A percentile compares a stretch with the other conserved stretches of the same genome.
Conservation (phyloP, 129 eudicot species). For the Ambrosia artemisiifolia region DNA sequence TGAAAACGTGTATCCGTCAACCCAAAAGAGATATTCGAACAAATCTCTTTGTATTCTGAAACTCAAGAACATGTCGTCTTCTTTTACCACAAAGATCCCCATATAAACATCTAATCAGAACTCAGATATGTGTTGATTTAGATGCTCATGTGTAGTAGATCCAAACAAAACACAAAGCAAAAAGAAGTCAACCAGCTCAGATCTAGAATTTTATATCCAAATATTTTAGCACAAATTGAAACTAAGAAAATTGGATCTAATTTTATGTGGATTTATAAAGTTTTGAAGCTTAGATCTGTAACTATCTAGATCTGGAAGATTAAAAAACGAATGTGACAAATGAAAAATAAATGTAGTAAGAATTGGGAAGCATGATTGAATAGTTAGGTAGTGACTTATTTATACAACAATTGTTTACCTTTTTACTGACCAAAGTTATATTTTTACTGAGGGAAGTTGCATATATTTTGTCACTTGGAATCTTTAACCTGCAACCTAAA, state of each 20-base stretch:
- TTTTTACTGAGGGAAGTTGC: not conserved
- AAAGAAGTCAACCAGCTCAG: too few relatives aligned
- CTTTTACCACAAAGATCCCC: not conserved
- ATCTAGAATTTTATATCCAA: not conserved
- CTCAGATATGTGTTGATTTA: not conserved
- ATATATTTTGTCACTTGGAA: not conserved
- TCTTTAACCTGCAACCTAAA: not conserved
- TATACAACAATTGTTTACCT: not conserved
- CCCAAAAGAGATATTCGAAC: not conserved
- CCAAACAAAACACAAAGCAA: too few relatives aligned
- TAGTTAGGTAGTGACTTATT: not conserved
- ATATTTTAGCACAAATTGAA: not conserved
- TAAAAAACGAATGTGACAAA: too few relatives aligned
- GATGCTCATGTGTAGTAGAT: too few relatives aligned
- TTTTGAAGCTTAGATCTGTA: not conserved
- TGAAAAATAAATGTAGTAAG: not conserved
- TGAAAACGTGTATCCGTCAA: not conserved
- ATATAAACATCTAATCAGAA: not conserved
- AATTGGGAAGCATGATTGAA: not conserved
- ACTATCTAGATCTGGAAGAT: not conserved
- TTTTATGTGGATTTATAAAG: not conserved
- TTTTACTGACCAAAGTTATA: not conserved
- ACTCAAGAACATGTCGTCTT: not conserved
- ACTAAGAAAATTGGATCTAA: not conserved
- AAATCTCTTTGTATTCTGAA: not conserved